Conservation (phyloP, 139 green algal genomes). For the Zygnema circumcarinatum region DNA sequence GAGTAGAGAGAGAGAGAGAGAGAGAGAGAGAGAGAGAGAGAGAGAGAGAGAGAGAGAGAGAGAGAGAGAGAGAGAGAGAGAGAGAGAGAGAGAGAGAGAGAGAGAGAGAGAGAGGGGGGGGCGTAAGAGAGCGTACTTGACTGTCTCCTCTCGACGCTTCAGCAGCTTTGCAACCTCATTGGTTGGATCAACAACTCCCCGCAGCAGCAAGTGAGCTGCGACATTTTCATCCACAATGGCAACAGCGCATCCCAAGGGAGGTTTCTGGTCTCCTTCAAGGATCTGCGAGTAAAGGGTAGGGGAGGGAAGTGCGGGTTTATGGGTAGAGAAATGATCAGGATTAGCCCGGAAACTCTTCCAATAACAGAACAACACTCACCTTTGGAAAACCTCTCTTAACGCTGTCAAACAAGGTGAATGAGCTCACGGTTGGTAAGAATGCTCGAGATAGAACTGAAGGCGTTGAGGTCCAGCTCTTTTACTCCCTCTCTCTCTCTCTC, state of each 20-base stretch:
- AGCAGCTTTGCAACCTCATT: slow-evolving; percentile 89
- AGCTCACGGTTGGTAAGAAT: too few relatives aligned
- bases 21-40: neutral
- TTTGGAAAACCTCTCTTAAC: too few relatives aligned
- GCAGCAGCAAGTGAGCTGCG: slow-evolving; percentile 74
- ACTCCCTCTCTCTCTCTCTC: neutral
- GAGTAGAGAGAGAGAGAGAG: neutral
- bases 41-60: neutral
- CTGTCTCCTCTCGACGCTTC: slow-evolving; percentile 78
- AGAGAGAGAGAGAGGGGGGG: neutral
- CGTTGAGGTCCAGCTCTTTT: too few relatives aligned
- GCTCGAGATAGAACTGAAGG: too few relatives aligned
- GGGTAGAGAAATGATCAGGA: neutral
- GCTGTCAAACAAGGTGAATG: too few relatives aligned
- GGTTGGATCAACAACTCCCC: slow-evolving; percentile 86
- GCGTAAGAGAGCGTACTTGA: neutral
- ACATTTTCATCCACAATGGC: slow-evolving; percentile 83
- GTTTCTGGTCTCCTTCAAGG: slow-evolving; percentile 7
- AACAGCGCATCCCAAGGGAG: slow-evolving; percentile 75
- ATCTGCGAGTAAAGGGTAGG: neutral
- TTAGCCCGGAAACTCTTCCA: neutral
- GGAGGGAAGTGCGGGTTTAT: too few relatives aligned
- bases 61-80: neutral
- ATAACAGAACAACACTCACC: too few relatives aligned
- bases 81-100: neutral